Evolutionary conservation across 1,139 yeast genomes (phyloP).

Genomic region (Geotrichum aggregatum): DNA sequence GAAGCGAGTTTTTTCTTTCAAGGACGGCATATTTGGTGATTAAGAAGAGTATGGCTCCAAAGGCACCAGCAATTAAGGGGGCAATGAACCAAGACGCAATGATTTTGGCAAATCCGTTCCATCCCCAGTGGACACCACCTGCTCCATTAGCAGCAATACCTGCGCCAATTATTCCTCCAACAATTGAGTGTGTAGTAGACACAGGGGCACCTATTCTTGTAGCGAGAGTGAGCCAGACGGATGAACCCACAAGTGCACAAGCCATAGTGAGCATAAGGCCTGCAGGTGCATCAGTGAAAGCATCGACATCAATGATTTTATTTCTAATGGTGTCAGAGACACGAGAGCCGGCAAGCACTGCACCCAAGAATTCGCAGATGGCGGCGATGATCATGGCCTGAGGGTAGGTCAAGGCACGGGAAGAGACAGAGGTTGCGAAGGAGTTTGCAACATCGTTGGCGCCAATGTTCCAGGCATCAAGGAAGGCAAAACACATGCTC

Average conservation of each 20-base stretch:
- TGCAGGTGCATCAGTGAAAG: slow-evolving; percentile 56
- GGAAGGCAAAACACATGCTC: slow-evolving; percentile 65
- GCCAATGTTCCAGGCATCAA: slow-evolving; percentile 77
- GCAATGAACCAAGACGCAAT: slow-evolving; percentile 82
- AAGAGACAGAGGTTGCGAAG: slow-evolving; percentile 63
- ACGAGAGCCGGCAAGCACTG: slow-evolving; percentile 66
- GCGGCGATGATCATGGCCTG: slow-evolving; percentile 72
- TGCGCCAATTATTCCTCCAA: slow-evolving; percentile 72
- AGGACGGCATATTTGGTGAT: slow-evolving; percentile 58
- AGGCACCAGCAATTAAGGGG: slow-evolving; percentile 63
- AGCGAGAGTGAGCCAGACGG: slow-evolving; percentile 65
- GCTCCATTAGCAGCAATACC: slow-evolving; percentile 69
- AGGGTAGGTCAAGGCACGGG: slow-evolving; percentile 64
- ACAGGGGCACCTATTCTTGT: slow-evolving; percentile 69
- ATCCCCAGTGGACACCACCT: slow-evolving; percentile 62
- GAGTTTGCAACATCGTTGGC: slow-evolving; percentile 84
- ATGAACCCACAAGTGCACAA: slow-evolving; percentile 73
- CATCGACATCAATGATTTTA: slow-evolving; percentile 52
- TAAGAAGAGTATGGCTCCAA: slow-evolving; percentile 57
- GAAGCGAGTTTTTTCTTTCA: slow-evolving; percentile 53
- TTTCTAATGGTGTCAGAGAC: slow-evolving; percentile 66
- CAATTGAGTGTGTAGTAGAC: slow-evolving; percentile 74
- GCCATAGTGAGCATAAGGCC: slow-evolving; percentile 72
- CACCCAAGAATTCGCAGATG: slow-evolving; percentile 67
- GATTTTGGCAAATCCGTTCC: slow-evolving; percentile 68